phyloP scores from a whole-genome alignment of 2,329 filamentous ascomycete genomes.

The Nemania diffusa region DNA sequence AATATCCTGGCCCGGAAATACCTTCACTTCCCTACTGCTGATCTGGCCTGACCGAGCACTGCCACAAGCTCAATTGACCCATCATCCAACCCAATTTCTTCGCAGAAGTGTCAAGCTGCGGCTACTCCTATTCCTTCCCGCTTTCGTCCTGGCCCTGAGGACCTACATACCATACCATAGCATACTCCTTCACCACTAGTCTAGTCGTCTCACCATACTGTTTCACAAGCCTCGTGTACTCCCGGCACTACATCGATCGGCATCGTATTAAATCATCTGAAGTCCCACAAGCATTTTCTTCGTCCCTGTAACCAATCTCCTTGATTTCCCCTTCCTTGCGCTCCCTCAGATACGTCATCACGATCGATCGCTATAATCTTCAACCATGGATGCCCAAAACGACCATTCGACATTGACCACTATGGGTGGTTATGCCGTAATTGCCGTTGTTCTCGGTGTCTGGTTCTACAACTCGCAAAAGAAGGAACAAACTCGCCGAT shows the following conservation, averaged over 20 bases:
- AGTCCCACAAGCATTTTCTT: conserved; percentile 9
- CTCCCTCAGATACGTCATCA: background rate
- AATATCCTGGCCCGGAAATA: conserved; percentile 31
- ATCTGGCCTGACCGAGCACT: conserved; percentile 39
- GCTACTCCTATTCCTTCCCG: conserved; percentile 25
- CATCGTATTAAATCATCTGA: conserved; percentile 20
- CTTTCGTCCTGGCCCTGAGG: conserved; percentile 32
- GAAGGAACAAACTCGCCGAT: conserved; percentile 37
- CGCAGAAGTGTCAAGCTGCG: conserved; percentile 15
- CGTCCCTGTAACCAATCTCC: conserved; percentile 13
- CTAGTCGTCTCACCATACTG: conserved; percentile 31
- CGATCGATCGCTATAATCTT: conserved; percentile 8
- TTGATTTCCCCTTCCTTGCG: background rate
- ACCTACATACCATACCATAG: no score
- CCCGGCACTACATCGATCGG: conserved; percentile 16
- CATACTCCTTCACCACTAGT: conserved; percentile 35
- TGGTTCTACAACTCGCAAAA: conserved; percentile 44
- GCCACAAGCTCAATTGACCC: conserved; percentile 19
- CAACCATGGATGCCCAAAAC: conserved; percentile 45
- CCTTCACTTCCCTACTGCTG: conserved; percentile 35
- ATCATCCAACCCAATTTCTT: conserved; percentile 8
- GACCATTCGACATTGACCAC: conserved; percentile 48
- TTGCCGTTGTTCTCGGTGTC: conserved; percentile 47
- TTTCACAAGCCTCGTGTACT: conserved; percentile 28
- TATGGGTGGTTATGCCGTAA: conserved; percentile 51